Percentiles rank a stretch among this genome's conserved stretches.
These are phyloP conservation scores for Fragilariopsis cylindrus DNA, from an alignment of 108 stramenopile genomes.

Conservation along the genomic window DNA sequence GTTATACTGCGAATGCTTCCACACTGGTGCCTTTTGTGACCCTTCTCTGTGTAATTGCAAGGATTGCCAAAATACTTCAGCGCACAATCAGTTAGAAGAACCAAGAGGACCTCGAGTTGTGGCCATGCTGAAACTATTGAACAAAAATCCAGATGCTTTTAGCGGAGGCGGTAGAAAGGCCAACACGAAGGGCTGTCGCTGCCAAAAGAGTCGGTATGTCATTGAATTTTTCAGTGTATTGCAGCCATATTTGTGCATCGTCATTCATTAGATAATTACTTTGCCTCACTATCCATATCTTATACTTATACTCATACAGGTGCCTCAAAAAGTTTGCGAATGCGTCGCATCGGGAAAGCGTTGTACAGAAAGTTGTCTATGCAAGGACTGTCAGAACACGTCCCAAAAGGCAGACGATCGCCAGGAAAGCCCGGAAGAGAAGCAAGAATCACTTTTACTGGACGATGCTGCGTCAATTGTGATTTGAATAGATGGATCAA, in stretches of 20 bases:
- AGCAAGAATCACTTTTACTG: background rate
- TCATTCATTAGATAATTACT: too few relatives aligned
- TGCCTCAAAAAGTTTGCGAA: slow-evolving; percentile 72
- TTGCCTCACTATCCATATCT: too few relatives aligned
- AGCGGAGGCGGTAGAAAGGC: slow-evolving; percentile 36
- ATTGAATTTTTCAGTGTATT: too few relatives aligned
- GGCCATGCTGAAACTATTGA: slow-evolving; percentile 50
- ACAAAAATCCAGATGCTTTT: slow-evolving; percentile 61
- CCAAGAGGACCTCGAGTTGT: slow-evolving; percentile 43
- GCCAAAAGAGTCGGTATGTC: slow-evolving; percentile 63
- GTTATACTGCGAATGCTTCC: slow-evolving; percentile 79
- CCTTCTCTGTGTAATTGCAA: slow-evolving; percentile 48
- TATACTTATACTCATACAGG: slow-evolving; percentile 14
- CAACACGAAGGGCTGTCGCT: slow-evolving; percentile 50
- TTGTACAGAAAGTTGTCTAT: slow-evolving; percentile 47
- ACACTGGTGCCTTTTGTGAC: slow-evolving; percentile 49
- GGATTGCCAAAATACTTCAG: slow-evolving; percentile 52
- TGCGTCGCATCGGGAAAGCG: slow-evolving; percentile 42
- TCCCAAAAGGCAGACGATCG: background rate
- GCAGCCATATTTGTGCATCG: too few relatives aligned
- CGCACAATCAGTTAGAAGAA: slow-evolving; percentile 18
- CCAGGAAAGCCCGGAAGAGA: background rate
- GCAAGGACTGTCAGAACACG: slow-evolving; percentile 40
- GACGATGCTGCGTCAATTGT: background rate
- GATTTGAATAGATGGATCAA: too few relatives aligned